Evolutionary conservation across 1,284 basidiomycete genomes (phyloP).

Genomic region (Apiotrichum laibachii): DNA sequence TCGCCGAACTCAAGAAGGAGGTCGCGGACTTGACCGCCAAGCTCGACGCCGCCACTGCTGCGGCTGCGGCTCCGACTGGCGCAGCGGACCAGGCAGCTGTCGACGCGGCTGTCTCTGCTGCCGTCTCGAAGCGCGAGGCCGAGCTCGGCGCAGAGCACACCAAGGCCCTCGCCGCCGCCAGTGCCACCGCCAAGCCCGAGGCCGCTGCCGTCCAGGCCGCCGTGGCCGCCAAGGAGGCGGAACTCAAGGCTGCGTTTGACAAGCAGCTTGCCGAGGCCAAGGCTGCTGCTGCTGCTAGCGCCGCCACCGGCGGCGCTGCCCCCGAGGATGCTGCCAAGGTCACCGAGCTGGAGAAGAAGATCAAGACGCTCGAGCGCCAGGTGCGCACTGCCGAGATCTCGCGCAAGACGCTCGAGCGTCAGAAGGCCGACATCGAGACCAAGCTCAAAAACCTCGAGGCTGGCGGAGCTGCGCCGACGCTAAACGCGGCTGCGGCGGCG

Average conservation of each 20-base stretch:
- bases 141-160: slow-evolving; percentile 36
- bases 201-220: slow-evolving; percentile 13
- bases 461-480: slow-evolving; percentile 8
- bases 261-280: slow-evolving; percentile 18
- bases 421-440: slow-evolving; percentile 27
- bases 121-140: slow-evolving; percentile 39
- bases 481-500: slow-evolving; percentile 19
- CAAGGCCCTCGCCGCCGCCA: slow-evolving; percentile 24
- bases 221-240: slow-evolving; percentile 28
- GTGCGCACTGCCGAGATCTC: slow-evolving; percentile 41
- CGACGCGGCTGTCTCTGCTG: slow-evolving; percentile 43
- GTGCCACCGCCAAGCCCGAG: slow-evolving; percentile 7
- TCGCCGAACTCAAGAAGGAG: slow-evolving; percentile 30
- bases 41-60: slow-evolving; percentile 12
- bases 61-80: slow-evolving; percentile 5
- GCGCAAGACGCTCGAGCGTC: slow-evolving; percentile 41
- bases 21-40: slow-evolving; percentile 28
- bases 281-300: slow-evolving; percentile 1
- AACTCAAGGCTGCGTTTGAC: slow-evolving; percentile 29
- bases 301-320: neutral
- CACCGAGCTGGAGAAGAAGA: slow-evolving; percentile 34
- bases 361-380: slow-evolving; percentile 41
- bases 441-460: slow-evolving; percentile 34
- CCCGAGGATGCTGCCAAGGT: slow-evolving; percentile 29
- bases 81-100: slow-evolving; percentile 23